Percentiles rank a stretch among this genome's conserved stretches.
phyloP scores from a whole-genome alignment of 2,329 filamentous ascomycete species.

The Botrytis fragariae region DNA sequence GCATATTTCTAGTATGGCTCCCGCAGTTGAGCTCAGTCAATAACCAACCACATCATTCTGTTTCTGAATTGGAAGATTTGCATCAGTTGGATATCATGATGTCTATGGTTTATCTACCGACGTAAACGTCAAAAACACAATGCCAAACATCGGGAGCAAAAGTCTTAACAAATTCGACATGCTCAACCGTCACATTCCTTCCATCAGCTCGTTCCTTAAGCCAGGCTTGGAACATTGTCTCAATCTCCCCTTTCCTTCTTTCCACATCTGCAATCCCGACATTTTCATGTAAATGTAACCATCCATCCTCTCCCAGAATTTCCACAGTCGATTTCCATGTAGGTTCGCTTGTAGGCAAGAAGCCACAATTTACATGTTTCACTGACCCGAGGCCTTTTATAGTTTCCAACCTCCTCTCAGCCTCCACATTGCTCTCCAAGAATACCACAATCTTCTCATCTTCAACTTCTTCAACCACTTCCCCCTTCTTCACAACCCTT shows the following conservation, averaged over 20 bases:
- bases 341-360: constrained; percentile 56
- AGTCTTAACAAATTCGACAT: constrained; percentile 66
- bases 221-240: constrained; percentile 26
- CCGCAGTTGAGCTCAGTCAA: too few species aligned
- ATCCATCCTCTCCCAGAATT: constrained; percentile 46
- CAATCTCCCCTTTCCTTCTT: constrained; percentile 30
- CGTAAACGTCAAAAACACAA: constrained; percentile 63
- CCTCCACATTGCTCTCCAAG: constrained; percentile 62
- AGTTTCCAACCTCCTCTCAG: constrained; percentile 34
- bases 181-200: constrained; percentile 44
- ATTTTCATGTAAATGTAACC: constrained; percentile 68
- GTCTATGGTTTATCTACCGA: constrained; percentile 18
- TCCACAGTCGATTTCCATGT: constrained; percentile 54
- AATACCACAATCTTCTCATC: constrained; percentile 63
- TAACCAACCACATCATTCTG: neutral
- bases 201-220: constrained; percentile 20
- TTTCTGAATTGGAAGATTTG: neutral
- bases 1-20: neutral
- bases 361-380: constrained; percentile 62
- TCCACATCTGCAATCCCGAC: constrained; percentile 55
- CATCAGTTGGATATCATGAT: neutral
- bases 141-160: constrained; percentile 69
- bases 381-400: constrained; percentile 38
- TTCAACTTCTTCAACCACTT: constrained; percentile 41
- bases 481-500: constrained; percentile 47